Conservation (phyloP, 371 early-diverging fungal genomes). For the Basidiobolus meristosporus region DNA sequence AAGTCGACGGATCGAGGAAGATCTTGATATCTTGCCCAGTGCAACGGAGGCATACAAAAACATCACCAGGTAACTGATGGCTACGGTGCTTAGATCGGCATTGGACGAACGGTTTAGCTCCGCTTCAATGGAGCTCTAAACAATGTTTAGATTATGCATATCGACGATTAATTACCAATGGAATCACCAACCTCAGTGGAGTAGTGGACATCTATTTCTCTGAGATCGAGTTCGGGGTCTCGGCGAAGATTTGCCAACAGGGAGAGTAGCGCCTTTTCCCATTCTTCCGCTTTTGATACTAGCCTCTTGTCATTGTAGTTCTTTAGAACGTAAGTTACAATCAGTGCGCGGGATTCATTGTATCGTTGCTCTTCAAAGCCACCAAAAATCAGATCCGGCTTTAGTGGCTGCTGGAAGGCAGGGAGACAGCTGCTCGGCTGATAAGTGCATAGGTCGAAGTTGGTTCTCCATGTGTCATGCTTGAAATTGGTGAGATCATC, state of each 20-base stretch:
- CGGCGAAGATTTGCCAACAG: constrained; percentile 14
- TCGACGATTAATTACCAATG: neutral
- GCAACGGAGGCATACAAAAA: constrained; percentile 53
- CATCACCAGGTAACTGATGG: constrained; percentile 48
- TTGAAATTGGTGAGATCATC: constrained; percentile 26
- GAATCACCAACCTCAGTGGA: constrained; percentile 33
- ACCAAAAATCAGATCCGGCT: constrained; percentile 47
- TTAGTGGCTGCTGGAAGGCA: constrained; percentile 38
- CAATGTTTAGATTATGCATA: neutral
- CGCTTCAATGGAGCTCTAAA: constrained; percentile 32
- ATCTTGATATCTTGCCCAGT: constrained; percentile 19
- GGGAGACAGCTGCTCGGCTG: constrained; percentile 41
- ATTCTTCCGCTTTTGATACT: constrained; percentile 24
- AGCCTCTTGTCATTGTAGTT: constrained; percentile 26
- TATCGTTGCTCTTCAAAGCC: constrained; percentile 27
- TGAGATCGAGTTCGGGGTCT: constrained; percentile 7
- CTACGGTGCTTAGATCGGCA: constrained; percentile 37
- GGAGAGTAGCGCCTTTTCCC: constrained; percentile 31
- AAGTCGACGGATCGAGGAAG: constrained; percentile 15
- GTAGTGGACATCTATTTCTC: constrained; percentile 29
- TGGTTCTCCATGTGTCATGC: constrained; percentile 16
- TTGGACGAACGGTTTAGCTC: constrained; percentile 47
- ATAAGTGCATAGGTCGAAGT: constrained; percentile 21
- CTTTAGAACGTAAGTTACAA: constrained; percentile 40
- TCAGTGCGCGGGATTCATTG: constrained; percentile 23